Base-by-base conservation (phyloP, 129 eudicot genomes). In the Logfia minima region DNA sequence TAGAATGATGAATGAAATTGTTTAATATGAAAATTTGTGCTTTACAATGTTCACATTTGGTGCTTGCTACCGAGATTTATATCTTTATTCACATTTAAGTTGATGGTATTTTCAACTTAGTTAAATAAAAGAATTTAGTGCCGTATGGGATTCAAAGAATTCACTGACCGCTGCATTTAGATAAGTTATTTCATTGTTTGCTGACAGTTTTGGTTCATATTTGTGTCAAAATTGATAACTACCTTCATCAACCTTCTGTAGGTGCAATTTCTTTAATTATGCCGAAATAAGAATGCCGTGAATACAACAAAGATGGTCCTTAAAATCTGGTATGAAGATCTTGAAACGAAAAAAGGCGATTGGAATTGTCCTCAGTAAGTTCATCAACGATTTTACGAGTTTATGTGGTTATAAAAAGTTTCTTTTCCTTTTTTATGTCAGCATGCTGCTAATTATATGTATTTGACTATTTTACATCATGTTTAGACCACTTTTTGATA, bases 351-450 rank as follows among this genome's bases (percentile, higher is more conserved):
- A 83, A 87, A 81, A 75, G 97, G 97, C 70, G 97, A 94, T 66
- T 94, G 99, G 99, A 83, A 84, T 64, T 94, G 99, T 82, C 88
- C 93, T 35, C 78, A 79, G 97, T 94, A 86, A 84, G 93, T 87
- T 84, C 43, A 6, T 22, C 62, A 28, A 35, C 13, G 61, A 45
- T 75, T 61, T 61, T 75, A 24, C 17, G 22, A 52, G 53, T 21
- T 10, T 71, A 45, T 70, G n/a, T n/a, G 13, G 64, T 51, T 61
- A 31, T 79, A 17, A 17, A 6, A 53, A 1, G 17, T 4, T 53
- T 18, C 0, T 1, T 53, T 2, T 53, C 19, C 18, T 53, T 7
- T 53, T 53, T 14, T 14, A 8, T 53, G 18, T 21, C 21, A 18
- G 5, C 14, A 41, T 41, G 48, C 48, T 41, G 48, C 48, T 41